phyloP scores from a whole-genome alignment of 108 stramenopile species.

The Epipyxis sp. region DNA sequence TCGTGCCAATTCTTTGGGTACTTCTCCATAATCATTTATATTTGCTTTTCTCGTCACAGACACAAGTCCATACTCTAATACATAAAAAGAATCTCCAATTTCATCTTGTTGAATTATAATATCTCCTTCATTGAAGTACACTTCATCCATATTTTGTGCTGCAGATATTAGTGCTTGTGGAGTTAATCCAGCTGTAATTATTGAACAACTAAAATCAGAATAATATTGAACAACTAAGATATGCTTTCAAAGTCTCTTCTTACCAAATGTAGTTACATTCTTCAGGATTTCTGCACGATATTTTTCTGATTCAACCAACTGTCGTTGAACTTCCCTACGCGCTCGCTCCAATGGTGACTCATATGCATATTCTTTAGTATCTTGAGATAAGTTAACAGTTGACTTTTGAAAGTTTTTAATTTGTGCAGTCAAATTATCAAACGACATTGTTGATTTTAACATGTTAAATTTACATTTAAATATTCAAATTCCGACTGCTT shows the following conservation, averaged over 20 bases:
- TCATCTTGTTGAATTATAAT: slow-evolving; percentile 30
- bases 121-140: slow-evolving; percentile 9
- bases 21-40: background rate
- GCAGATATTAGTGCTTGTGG: background rate
- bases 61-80: slow-evolving; percentile 13
- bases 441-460: no score
- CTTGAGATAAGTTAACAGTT: no score
- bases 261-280: slow-evolving; percentile 28
- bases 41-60: slow-evolving; percentile 31
- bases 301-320: background rate
- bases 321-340: background rate
- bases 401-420: background rate
- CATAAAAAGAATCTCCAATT: slow-evolving; percentile 31
- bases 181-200: slow-evolving; percentile 17
- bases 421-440: no score
- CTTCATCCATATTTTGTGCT: slow-evolving; percentile 27
- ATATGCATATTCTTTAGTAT: background rate
- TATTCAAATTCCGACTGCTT: no score
- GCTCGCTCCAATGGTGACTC: slow-evolving; percentile 1
- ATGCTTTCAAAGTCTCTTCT: background rate
- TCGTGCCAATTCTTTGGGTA: slow-evolving; percentile 6
- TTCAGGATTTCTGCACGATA: slow-evolving; percentile 19
- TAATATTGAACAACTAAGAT: background rate
- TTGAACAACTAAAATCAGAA: background rate
- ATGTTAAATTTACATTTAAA: no score